These are phyloP conservation scores for Exophiala sp. DNA, from an alignment of 2,329 filamentous ascomycete genomes.

Conservation along the genomic window DNA sequence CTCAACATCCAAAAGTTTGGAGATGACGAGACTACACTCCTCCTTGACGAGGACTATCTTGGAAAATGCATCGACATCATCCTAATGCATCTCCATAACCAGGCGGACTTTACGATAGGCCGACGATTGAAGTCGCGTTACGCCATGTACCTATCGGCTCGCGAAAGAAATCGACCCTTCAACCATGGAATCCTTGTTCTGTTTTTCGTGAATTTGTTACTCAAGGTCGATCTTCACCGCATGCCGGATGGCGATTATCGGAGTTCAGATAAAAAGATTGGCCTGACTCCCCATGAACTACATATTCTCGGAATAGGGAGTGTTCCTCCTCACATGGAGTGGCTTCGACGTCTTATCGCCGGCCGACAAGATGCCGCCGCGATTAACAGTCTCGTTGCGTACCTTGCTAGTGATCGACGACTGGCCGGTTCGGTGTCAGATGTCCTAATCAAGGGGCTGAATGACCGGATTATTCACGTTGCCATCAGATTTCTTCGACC, in stretches of 20 bases:
- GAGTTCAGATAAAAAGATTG: conserved; percentile 26
- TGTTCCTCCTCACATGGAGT: conserved; percentile 42
- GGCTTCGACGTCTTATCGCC: conserved; percentile 58
- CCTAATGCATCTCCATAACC: conserved; percentile 37
- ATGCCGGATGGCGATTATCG: conserved; percentile 43
- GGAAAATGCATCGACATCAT: conserved; percentile 55
- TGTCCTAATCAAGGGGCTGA: conserved; percentile 50
- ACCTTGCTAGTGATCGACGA: conserved; percentile 50
- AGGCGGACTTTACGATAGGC: conserved; percentile 12
- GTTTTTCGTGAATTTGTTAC: conserved; percentile 36
- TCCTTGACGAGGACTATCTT: conserved; percentile 59
- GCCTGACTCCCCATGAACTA: conserved; percentile 11
- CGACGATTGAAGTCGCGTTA: conserved; percentile 38
- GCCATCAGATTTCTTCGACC: conserved; percentile 55
- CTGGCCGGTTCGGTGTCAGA: conserved; percentile 44
- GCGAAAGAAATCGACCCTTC: conserved; percentile 45
- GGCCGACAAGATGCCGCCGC: conserved; percentile 52
- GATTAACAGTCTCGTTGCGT: conserved; percentile 53
- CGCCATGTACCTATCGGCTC: conserved; percentile 36
- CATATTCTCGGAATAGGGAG: conserved; percentile 18
- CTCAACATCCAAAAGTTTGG: conserved; percentile 60
- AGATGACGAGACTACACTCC: conserved; percentile 49
- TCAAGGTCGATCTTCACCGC: conserved; percentile 34
- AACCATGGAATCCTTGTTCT: conserved; percentile 40
- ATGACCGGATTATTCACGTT: conserved; percentile 48